Base-by-base conservation (phyloP, 2,329 filamentous ascomycete genomes). In the Ophiosphaerella korrae region DNA sequence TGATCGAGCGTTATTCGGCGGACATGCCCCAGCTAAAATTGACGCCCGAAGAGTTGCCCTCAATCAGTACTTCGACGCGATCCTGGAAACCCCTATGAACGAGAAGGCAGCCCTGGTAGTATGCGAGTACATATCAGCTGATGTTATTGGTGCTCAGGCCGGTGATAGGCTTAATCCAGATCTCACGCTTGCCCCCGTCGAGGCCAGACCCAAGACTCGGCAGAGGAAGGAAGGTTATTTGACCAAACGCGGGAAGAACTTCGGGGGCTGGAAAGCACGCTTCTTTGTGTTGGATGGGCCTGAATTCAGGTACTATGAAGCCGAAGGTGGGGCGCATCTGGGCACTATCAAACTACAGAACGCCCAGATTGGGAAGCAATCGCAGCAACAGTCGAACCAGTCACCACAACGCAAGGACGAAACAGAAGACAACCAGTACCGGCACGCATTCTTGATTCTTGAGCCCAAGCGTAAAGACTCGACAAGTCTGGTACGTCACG, bases 391-490 rank as follows among this genome's bases (percentile, higher is more conserved):
- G 50, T 68, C 70, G 16, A 80, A 80, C 46, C 81, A 84, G 29
- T 86, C 88, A 12, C 84, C 87, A 4, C 81, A 82, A n/a, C 79
- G 80, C 65, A 73, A 74, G 48, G 81, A 84, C 14, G 91, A 95
- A 38, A 92, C 96, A 47, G 77, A 85, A 41, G 94, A 97, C 53
- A 95, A 95, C 67, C 91, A 97, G 72, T 99, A 96, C 71, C 88
- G 94, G 5, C 94, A 99, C 75, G 94, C 94, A 0, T 99, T 99
- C 76, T 79, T 97, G 39, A 89, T 99, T 46, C 73, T 97, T 45
- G 94, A 99, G 69, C 93, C 93, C 1, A 99, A 99, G 78, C 91
- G 92, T 74, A 97, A 96, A 74, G 94, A 99, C 68, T 92, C 92
- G 0, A 87, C 82, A 18, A 92, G 89, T 60, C 83, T 93, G 45